A percentile compares a stretch with the other conserved stretches of the same genome.
These are phyloP conservation scores for Dendrothele bispora DNA, from an alignment of 768 basidiomycete genomes.

Conservation along the genomic window DNA sequence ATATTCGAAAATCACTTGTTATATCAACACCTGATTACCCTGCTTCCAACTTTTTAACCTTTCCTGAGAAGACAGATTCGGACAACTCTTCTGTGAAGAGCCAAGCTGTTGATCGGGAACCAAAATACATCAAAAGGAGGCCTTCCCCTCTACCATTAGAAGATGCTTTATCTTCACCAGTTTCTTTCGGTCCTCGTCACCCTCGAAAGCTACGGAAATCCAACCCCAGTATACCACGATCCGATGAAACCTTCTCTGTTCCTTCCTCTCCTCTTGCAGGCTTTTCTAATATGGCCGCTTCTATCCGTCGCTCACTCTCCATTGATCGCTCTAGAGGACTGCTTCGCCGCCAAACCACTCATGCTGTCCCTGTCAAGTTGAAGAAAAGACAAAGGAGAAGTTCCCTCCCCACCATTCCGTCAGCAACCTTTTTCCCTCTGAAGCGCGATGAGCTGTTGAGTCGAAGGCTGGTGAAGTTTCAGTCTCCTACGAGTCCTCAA, in stretches of 20 bases:
- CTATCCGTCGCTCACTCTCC: not conserved
- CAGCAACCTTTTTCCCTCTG: not conserved
- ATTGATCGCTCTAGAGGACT: not conserved
- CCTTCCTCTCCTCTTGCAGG: not conserved
- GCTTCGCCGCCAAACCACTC: not conserved
- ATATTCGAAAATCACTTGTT: not conserved
- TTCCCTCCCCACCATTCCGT: conserved; percentile 3
- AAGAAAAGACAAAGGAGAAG: not conserved
- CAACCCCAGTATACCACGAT: not conserved
- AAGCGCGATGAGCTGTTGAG: not conserved
- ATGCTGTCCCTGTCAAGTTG: not conserved
- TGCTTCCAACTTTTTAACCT: not conserved
- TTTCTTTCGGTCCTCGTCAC: not conserved
- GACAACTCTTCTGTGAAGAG: not conserved
- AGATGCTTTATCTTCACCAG: not conserved
- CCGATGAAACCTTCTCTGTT: not conserved
- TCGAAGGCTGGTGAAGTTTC: not conserved
- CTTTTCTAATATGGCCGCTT: not conserved
- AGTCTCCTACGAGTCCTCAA: not conserved
- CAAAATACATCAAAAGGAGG: too few species aligned
- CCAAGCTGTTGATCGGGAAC: too few species aligned
- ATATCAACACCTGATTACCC: not conserved
- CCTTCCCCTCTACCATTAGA: not conserved
- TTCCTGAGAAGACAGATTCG: not conserved
- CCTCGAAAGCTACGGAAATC: not conserved